Percentiles rank a stretch among this genome's conserved stretches.
Evolutionary conservation across 306 rosid species (phyloP).

Genomic region (Cicer arietinum): DNA sequence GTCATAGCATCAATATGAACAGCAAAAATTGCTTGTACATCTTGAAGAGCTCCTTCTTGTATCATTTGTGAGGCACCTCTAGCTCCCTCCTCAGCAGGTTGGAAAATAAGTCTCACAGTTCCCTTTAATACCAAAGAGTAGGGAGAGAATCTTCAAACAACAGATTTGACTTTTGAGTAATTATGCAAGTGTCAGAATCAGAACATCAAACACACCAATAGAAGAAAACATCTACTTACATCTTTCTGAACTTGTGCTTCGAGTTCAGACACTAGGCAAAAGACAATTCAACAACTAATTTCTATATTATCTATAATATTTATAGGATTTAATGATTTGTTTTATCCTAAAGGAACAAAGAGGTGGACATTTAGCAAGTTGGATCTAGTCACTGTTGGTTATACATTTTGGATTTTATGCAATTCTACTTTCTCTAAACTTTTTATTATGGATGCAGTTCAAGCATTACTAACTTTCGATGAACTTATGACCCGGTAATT

Average conservation of each 20-base stretch:
- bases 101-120: conserved; percentile 72
- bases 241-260: not conserved
- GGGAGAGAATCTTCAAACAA: conserved; percentile 2
- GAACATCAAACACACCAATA: not conserved
- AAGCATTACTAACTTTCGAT: not conserved
- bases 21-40: conserved; percentile 66
- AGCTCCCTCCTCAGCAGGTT: conserved; percentile 85
- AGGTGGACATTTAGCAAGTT: not conserved
- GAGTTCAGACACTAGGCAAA: not conserved
- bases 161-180: conserved; percentile 24
- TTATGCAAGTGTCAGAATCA: conserved; percentile 29
- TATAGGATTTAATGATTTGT: not conserved
- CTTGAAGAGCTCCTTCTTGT: conserved; percentile 65
- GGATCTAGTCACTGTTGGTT: not conserved
- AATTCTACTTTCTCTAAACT: not conserved
- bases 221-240: conserved; percentile 4
- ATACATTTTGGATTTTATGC: not conserved
- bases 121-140: conserved; percentile 59
- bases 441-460: conserved; percentile 1
- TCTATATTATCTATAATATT: not conserved
- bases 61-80: conserved; percentile 65
- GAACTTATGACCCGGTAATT: not conserved
- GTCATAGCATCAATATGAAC: conserved; percentile 50
- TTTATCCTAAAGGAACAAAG: not conserved
- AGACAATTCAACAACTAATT: not conserved